These are phyloP conservation scores for Hypoxylon subgilvum DNA, from an alignment of 495 filamentous ascomycete species.

Conservation along the genomic window DNA sequence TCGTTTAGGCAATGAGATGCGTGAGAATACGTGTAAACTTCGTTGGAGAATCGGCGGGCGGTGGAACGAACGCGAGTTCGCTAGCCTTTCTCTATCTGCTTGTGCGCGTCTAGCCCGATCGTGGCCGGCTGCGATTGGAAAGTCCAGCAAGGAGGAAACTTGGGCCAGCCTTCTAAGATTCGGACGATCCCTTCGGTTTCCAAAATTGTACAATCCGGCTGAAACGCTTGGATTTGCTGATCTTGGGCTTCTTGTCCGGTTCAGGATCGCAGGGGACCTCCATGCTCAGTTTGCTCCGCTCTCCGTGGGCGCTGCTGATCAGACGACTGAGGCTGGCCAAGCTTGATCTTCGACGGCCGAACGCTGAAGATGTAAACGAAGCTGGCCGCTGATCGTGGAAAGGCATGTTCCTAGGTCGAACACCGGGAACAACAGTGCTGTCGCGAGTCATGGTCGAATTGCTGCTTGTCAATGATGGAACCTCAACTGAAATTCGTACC, in stretches of 20 bases:
- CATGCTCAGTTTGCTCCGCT: slow-evolving; percentile 81
- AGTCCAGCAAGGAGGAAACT: background rate
- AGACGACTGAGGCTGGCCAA: slow-evolving; percentile 84
- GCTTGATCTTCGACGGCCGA: slow-evolving; percentile 78
- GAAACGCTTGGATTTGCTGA: slow-evolving; percentile 73
- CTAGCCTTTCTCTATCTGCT: background rate
- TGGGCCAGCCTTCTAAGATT: slow-evolving; percentile 16
- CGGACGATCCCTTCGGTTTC: slow-evolving; percentile 59
- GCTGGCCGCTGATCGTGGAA: slow-evolving; percentile 67
- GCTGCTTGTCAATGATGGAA: slow-evolving; percentile 85
- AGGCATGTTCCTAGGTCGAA: slow-evolving; percentile 43
- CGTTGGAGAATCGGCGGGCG: slow-evolving; percentile 20
- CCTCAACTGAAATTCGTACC: slow-evolving; percentile 75
- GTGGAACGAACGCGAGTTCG: background rate
- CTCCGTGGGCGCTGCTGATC: slow-evolving; percentile 76
- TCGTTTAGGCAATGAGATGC: slow-evolving; percentile 23
- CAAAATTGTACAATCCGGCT: slow-evolving; percentile 86
- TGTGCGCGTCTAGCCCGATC: background rate
- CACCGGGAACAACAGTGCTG: slow-evolving; percentile 48
- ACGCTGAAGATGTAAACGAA: slow-evolving; percentile 70
- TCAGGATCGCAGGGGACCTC: slow-evolving; percentile 64
- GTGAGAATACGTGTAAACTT: slow-evolving; percentile 35
- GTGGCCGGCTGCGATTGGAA: background rate
- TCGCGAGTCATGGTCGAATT: slow-evolving; percentile 83
- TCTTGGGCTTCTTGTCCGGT: slow-evolving; percentile 66